A percentile compares a stretch with the other conserved stretches of the same genome.
These are phyloP conservation scores for Tolypocladium cylindrosporum DNA, from an alignment of 2,329 filamentous ascomycete genomes.

Conservation along the genomic window DNA sequence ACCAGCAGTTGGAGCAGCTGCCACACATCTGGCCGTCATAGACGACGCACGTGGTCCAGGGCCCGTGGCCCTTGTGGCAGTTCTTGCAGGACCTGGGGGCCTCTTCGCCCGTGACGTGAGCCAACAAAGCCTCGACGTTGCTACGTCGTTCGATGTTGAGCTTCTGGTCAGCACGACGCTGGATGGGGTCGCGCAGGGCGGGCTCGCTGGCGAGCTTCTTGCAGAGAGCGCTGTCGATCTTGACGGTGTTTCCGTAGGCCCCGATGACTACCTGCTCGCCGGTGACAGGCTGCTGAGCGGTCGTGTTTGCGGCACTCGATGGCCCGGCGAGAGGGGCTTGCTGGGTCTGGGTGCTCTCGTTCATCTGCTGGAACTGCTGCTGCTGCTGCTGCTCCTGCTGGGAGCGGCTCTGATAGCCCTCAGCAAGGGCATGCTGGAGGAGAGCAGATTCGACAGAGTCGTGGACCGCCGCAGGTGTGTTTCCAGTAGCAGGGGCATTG, in stretches of 20 bases:
- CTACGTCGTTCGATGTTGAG: conserved; percentile 48
- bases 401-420: background rate
- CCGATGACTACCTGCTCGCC: conserved; percentile 37
- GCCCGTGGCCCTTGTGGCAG: conserved; percentile 49
- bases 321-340: background rate
- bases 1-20: conserved; percentile 55
- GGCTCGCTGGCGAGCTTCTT: conserved; percentile 40
- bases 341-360: background rate
- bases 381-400: background rate
- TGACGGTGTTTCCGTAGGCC: conserved; percentile 35
- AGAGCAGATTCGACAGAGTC: background rate
- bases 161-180: conserved; percentile 42
- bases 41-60: conserved; percentile 49
- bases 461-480: background rate
- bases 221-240: conserved; percentile 43
- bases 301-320: background rate
- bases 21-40: conserved; percentile 51
- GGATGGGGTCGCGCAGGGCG: conserved; percentile 38
- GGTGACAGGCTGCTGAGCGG: conserved; percentile 13
- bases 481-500: background rate
- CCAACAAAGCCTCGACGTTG: conserved; percentile 50
- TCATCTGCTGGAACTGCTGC: background rate
- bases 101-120: conserved; percentile 42
- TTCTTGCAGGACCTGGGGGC: conserved; percentile 45
- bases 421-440: background rate